A percentile compares a stretch with the other conserved stretches of the same genome.
Evolutionary conservation across 78 protist genomes (phyloP).

Genomic region (Diacronema lutheri): DNA sequence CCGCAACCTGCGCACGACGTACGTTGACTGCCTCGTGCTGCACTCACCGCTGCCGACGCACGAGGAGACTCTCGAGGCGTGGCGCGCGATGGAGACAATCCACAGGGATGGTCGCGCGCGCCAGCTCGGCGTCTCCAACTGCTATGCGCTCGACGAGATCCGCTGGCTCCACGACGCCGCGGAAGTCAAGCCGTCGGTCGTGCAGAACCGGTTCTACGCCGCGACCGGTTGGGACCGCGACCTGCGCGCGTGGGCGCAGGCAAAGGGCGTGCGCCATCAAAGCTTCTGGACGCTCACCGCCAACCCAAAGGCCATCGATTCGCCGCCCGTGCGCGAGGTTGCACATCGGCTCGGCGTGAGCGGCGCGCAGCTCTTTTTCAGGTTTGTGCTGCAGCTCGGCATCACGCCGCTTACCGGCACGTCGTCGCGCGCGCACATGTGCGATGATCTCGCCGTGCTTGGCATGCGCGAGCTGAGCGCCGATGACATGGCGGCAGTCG

Average conservation of each 20-base stretch:
- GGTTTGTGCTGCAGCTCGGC: not conserved
- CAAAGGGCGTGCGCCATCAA: not conserved
- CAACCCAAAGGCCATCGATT: not conserved
- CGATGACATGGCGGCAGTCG: not conserved
- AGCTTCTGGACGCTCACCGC: not conserved
- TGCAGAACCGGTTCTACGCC: not conserved
- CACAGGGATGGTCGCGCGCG: too few relatives aligned
- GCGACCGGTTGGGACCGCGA: not conserved
- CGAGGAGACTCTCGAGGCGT: not conserved
- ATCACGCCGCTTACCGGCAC: not conserved
- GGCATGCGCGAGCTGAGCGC: not conserved
- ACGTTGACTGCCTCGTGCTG: slow-evolving; percentile 28
- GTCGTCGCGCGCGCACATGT: not conserved
- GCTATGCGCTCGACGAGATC: not conserved
- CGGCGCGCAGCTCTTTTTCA: not conserved
- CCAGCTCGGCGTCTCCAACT: not conserved
- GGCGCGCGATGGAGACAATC: not conserved
- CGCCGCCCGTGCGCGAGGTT: not conserved
- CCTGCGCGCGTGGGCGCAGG: not conserved
- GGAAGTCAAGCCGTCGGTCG: not conserved
- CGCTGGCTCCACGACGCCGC: not conserved
- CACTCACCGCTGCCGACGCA: slow-evolving; percentile 6
- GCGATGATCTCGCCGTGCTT: not conserved
- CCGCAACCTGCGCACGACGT: not conserved
- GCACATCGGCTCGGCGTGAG: not conserved